phyloP scores from a whole-genome alignment of 1,139 yeast species.

The Debaryomycetaceae sp. region DNA sequence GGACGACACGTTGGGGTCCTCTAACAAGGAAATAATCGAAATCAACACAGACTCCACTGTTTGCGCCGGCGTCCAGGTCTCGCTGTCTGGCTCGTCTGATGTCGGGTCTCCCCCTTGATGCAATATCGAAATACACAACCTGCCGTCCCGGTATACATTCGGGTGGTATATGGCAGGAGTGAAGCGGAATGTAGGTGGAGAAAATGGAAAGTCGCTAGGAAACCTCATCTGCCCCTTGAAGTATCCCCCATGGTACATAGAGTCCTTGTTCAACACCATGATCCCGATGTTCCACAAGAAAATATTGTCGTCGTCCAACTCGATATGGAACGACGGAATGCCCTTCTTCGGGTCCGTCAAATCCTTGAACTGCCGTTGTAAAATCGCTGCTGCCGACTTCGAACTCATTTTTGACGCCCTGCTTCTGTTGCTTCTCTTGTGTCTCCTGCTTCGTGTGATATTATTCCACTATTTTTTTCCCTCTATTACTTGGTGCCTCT shows the following conservation, averaged over 20 bases:
- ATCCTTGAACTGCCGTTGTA: constrained; percentile 92
- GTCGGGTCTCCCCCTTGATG: constrained; percentile 90
- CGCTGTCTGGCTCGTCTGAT: constrained; percentile 87
- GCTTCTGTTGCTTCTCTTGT: not conserved
- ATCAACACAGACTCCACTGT: constrained; percentile 88
- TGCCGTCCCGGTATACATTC: constrained; percentile 89
- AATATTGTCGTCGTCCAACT: constrained; percentile 83
- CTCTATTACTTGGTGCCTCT: not conserved
- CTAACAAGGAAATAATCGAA: constrained; percentile 82
- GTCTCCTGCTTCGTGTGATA: not conserved
- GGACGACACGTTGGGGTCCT: constrained; percentile 88
- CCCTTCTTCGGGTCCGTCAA: constrained; percentile 91
- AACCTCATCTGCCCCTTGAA: constrained; percentile 92
- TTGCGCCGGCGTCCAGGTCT: constrained; percentile 96
- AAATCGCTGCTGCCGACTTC: constrained; percentile 66
- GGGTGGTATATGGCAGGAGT: constrained; percentile 97
- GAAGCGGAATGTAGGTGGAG: constrained; percentile 89
- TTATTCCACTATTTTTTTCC: not conserved
- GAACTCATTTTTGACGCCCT: constrained; percentile 32
- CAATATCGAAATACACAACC: constrained; percentile 86
- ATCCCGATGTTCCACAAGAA: constrained; percentile 92
- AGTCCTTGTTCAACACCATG: constrained; percentile 85
- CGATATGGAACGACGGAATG: constrained; percentile 88
- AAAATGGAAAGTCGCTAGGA: constrained; percentile 86
- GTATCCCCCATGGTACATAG: constrained; percentile 94